Evolutionary conservation across 768 basidiomycete species (phyloP).

Genomic region (Lactarius psammicola): DNA sequence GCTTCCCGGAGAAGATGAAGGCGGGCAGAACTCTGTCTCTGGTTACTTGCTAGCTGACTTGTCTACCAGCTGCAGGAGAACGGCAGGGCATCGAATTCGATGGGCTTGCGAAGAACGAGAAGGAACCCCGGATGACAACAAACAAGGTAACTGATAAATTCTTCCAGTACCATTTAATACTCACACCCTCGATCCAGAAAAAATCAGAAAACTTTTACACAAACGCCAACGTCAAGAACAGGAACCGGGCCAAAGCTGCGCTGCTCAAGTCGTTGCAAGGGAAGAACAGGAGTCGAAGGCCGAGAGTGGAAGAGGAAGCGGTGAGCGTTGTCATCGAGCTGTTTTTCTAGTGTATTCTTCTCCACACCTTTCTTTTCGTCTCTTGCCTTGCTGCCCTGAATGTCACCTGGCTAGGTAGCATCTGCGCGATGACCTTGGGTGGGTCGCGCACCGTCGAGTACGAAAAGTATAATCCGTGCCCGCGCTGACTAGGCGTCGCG

Average conservation of each 20-base stretch:
- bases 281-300: conserved; percentile 20
- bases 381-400: not conserved
- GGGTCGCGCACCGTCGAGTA: not conserved
- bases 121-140: conserved; percentile 83
- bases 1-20: conserved; percentile 21
- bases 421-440: not conserved
- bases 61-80: conserved; percentile 33
- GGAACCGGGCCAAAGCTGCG: conserved; percentile 64
- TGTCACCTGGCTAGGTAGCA: not conserved
- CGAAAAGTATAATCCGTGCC: not conserved
- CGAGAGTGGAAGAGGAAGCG: conserved; percentile 22
- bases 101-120: conserved; percentile 38
- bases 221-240: conserved; percentile 83
- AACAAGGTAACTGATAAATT: conserved; percentile 61
- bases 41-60: conserved; percentile 12
- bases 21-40: conserved; percentile 13
- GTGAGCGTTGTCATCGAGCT: conserved; percentile 6
- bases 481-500: not conserved
- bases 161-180: conserved; percentile 2
- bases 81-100: conserved; percentile 39
- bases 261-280: conserved; percentile 50
- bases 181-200: conserved; percentile 47
- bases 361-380: not conserved
- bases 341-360: not conserved
- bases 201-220: conserved; percentile 90